phyloP scores from a whole-genome alignment of 2,329 filamentous ascomycete species.

The Trichophyton simii region DNA sequence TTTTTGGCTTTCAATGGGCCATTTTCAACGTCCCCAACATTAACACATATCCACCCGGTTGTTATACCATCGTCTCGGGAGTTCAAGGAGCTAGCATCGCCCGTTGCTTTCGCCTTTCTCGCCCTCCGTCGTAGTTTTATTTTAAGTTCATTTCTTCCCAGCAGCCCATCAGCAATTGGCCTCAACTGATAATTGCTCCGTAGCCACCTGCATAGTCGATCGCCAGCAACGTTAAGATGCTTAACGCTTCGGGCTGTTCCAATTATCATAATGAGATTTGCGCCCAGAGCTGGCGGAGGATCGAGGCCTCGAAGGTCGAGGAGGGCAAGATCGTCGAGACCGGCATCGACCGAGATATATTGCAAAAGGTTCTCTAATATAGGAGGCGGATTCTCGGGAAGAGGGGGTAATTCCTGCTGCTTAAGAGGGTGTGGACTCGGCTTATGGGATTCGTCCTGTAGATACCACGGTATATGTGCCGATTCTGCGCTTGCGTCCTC shows the following conservation, averaged over 20 bases:
- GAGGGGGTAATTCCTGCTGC: conserved; percentile 47
- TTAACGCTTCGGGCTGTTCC: conserved; percentile 85
- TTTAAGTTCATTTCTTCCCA: conserved; percentile 85
- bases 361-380: conserved; percentile 61
- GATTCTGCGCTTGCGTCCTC: conserved; percentile 5
- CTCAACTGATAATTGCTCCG: conserved; percentile 57
- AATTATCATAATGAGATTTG: conserved; percentile 83
- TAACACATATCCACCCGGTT: conserved; percentile 94
- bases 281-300: conserved; percentile 73
- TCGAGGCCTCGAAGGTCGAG: conserved; percentile 76
- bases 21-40: conserved; percentile 59
- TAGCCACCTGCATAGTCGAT: conserved; percentile 79
- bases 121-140: conserved; percentile 69
- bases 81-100: conserved; percentile 48
- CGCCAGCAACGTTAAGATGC: conserved; percentile 81
- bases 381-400: conserved; percentile 57
- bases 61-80: conserved; percentile 72
- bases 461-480: conserved; percentile 62
- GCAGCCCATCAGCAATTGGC: conserved; percentile 71
- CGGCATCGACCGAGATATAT: conserved; percentile 71
- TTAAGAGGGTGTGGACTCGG: conserved; percentile 33
- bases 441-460: conserved; percentile 51
- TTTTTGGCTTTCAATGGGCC: conserved; percentile 23
- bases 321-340: conserved; percentile 67
- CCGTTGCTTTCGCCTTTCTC: conserved; percentile 68